These are phyloP conservation scores for Aspergillus hortae DNA, from an alignment of 2,329 filamentous ascomycete species.

Conservation along the genomic window DNA sequence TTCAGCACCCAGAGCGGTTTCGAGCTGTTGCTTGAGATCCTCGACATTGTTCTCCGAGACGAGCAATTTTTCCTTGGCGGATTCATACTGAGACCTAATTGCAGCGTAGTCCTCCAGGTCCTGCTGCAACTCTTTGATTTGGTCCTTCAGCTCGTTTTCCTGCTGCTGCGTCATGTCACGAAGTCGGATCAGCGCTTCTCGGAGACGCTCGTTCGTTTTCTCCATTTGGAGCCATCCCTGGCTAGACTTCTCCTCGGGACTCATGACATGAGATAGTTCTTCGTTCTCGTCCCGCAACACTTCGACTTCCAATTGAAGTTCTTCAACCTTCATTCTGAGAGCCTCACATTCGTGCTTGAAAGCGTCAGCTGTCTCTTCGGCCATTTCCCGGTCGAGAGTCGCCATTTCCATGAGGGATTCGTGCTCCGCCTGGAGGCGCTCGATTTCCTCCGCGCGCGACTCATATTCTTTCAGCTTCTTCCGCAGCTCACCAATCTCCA, in stretches of 20 bases:
- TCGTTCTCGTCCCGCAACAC: conserved; percentile 82
- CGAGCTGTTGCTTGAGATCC: conserved; percentile 85
- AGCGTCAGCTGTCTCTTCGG: conserved; percentile 84
- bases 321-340: conserved; percentile 72
- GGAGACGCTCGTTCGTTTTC: conserved; percentile 79
- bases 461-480: conserved; percentile 76
- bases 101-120: conserved; percentile 66
- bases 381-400: conserved; percentile 89
- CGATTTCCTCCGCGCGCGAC: conserved; percentile 63
- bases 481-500: conserved; percentile 72
- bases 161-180: conserved; percentile 84
- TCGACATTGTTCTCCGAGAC: conserved; percentile 73
- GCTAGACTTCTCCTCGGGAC: conserved; percentile 79
- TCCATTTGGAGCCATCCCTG: conserved; percentile 91
- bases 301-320: conserved; percentile 83
- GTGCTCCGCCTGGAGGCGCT: conserved; percentile 74
- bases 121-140: conserved; percentile 70
- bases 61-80: conserved; percentile 68
- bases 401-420: conserved; percentile 83
- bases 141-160: conserved; percentile 72
- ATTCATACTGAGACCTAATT: conserved; percentile 66
- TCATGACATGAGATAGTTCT: conserved; percentile 79
- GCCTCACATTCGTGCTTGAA: conserved; percentile 76
- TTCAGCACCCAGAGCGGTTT: conserved; percentile 82
- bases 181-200: conserved; percentile 77